Percentiles rank a stretch among this genome's conserved stretches.
These are phyloP conservation scores for Favolaschia claudopus DNA, from an alignment of 768 basidiomycete species.

Conservation along the genomic window DNA sequence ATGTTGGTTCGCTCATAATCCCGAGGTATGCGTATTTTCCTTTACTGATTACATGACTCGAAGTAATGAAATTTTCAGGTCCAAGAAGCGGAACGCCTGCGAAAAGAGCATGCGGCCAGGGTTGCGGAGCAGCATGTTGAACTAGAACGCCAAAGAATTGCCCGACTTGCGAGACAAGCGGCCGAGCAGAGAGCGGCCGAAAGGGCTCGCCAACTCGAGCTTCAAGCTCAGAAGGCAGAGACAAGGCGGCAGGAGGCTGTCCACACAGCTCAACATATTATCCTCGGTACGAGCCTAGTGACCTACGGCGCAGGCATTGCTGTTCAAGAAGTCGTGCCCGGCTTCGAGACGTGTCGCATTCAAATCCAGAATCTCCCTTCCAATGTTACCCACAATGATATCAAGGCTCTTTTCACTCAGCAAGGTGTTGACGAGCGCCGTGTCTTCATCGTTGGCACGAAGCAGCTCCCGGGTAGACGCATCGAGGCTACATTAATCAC, in stretches of 20 bases:
- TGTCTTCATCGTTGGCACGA: constrained; percentile 44
- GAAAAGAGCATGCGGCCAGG: constrained; percentile 18
- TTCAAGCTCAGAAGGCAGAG: constrained; percentile 29
- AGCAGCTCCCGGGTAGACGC: constrained; percentile 33
- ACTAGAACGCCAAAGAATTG: constrained; percentile 7
- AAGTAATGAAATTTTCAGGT: not conserved
- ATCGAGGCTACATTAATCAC: constrained; percentile 54
- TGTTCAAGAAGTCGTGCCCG: constrained; percentile 52
- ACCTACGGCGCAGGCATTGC: constrained; percentile 58
- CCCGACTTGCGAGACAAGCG: constrained; percentile 16
- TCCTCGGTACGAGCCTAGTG: constrained; percentile 55
- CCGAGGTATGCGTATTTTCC: constrained; percentile 36
- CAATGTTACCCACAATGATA: constrained; percentile 46
- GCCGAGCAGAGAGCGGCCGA: constrained; percentile 29
- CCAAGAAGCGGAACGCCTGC: constrained; percentile 23
- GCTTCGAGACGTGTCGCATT: constrained; percentile 61
- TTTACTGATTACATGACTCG: not conserved
- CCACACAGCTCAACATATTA: constrained; percentile 49
- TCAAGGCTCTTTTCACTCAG: constrained; percentile 49
- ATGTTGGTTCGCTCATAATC: constrained; percentile 44
- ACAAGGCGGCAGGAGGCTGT: constrained; percentile 47
- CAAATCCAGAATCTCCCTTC: constrained; percentile 54
- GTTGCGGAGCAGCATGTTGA: constrained; percentile 13
- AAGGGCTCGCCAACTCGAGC: constrained; percentile 25
- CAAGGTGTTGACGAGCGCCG: constrained; percentile 48